Percentiles rank a stretch among this genome's conserved stretches.
Conservation (phyloP, 139 green algal species). For the Ostreobium quekettii region DNA sequence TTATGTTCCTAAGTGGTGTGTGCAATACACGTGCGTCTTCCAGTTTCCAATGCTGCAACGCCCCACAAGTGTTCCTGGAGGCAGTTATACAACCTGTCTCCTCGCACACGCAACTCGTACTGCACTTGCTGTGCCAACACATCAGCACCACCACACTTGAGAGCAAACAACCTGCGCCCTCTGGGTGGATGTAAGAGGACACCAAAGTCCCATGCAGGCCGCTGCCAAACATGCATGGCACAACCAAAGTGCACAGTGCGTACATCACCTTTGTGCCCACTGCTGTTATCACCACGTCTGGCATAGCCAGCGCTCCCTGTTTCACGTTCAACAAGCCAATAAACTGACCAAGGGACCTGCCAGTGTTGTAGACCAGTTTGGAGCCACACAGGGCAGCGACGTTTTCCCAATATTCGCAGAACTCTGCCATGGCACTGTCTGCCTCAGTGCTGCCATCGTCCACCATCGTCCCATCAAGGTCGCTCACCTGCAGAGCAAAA, state of each 20-base stretch:
- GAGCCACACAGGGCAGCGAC: conserved; percentile 45
- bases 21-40: too few species aligned
- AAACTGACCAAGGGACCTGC: conserved; percentile 68
- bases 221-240: too few species aligned
- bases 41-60: too few species aligned
- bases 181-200: too few species aligned
- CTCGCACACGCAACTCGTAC: too few species aligned
- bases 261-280: conserved; percentile 75
- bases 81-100: too few species aligned
- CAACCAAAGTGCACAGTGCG: too few species aligned
- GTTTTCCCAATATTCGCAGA: conserved; percentile 72
- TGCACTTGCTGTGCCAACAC: too few species aligned
- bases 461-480: conserved; percentile 79
- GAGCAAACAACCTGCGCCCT: too few species aligned
- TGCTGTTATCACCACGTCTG: conserved; percentile 75
- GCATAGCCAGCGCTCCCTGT: conserved; percentile 53
- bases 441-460: conserved; percentile 36
- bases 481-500: conserved; percentile 35
- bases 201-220: too few species aligned
- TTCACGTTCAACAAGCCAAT: conserved; percentile 58
- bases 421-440: conserved; percentile 37
- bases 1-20: too few species aligned
- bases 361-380: conserved; percentile 71
- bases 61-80: too few species aligned
- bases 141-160: background rate